Evolutionary conservation across 306 rosid genomes (phyloP), one percentile per base, ranked within the genome.

Genomic region (Prunus mira): DNA sequence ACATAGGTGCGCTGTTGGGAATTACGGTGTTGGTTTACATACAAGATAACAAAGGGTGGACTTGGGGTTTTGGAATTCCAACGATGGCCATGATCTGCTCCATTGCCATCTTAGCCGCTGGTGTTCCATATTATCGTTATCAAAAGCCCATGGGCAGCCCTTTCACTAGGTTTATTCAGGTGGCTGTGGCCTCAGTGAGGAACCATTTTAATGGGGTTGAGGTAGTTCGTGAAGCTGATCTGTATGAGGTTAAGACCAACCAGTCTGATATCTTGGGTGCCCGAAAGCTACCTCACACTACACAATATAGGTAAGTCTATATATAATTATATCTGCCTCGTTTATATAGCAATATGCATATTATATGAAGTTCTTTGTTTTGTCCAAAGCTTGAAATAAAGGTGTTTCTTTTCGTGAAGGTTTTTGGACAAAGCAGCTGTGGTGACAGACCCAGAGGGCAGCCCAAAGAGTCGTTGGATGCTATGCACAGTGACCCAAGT

Each of bases 131-230:
- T 49, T 87, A 85, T 60, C 91, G 91, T 46, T 85, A 68, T 38
- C 77, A 87, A 47, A 87, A 65, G 77, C 91, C 93, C 9, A 87
- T 81, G 83, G 91, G 93, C 67, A 87, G 93, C 78, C 88, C 91
- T 41, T 89, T 87, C 28, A 87, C 88, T 4, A 65, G 91, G 78
- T 89, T 87, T 49, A 18, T 85, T 77, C 88, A 85, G 69, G 89
- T 89, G 3, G 38, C 76, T 6, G 84, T 87, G 43, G 84, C 83
- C 3, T 80, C 93, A 0, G 0, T 71, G 8, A 85, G 81, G 54
- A 89, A 89, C 76, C 84, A 85, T 81, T 79, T 22, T 3, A 63
- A 55, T 75, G 87, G 88, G 8, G 84, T 79, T 49, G 72, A 78
- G 0, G 27, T 68, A 19, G 80, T 60, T 9, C 15, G 14, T 13